Evolutionary conservation across 164 flowering plant species (phyloP).

Genomic region (Liquidambar formosana): DNA sequence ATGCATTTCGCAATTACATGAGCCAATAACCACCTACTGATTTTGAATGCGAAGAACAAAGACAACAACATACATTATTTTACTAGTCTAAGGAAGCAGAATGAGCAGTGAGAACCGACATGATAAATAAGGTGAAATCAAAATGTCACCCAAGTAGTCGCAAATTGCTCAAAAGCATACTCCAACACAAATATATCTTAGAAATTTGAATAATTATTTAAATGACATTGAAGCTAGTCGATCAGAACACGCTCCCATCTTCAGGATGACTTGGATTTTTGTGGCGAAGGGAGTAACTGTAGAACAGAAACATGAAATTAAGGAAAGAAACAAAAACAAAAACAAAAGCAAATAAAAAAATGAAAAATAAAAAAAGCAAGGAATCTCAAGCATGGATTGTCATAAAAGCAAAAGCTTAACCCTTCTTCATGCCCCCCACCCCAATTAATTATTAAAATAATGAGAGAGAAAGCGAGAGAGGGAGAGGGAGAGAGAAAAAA

Average conservation of each 20-base stretch:
- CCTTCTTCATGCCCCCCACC: too few relatives aligned
- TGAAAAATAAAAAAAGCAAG: background rate
- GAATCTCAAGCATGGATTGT: background rate
- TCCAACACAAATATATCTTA: conserved; percentile 7
- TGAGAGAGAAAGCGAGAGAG: too few relatives aligned
- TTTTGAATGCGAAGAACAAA: background rate
- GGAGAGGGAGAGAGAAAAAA: too few relatives aligned
- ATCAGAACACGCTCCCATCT: conserved; percentile 7
- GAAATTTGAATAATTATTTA: conserved; percentile 16
- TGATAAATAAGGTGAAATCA: background rate
- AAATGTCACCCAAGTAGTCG: background rate
- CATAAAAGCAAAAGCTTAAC: background rate
- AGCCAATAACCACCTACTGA: background rate
- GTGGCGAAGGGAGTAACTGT: conserved; percentile 78
- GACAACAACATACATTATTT: background rate
- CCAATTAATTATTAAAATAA: too few relatives aligned
- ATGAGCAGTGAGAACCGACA: background rate
- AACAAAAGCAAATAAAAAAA: too few relatives aligned
- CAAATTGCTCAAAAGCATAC: conserved; percentile 14
- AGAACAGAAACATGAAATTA: conserved; percentile 14
- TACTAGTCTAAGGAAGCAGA: background rate
- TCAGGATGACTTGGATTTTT: conserved; percentile 64
- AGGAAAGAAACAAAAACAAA: too few relatives aligned
- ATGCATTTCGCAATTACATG: background rate
- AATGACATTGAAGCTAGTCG: conserved; percentile 18